phyloP scores from a whole-genome alignment of 768 basidiomycete species.

The Suillus paluster region DNA sequence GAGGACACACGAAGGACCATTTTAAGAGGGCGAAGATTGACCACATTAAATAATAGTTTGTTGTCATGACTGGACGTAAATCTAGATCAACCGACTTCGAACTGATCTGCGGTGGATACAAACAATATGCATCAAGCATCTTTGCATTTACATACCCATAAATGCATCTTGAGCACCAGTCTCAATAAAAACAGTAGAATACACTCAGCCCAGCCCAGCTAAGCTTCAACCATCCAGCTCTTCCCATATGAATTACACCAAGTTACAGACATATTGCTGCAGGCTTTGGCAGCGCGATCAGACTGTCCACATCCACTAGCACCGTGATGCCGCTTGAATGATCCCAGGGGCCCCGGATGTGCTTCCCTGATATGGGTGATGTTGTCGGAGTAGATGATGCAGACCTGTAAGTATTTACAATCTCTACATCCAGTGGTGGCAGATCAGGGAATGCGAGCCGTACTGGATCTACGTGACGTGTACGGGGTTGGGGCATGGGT shows the following conservation, averaged over 20 bases:
- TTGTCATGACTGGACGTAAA: not conserved
- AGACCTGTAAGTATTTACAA: conserved; percentile 20
- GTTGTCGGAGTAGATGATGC: conserved; percentile 16
- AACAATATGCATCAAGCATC: conserved; percentile 15
- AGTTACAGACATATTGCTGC: conserved; percentile 36
- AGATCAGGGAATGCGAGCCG: conserved; percentile 23
- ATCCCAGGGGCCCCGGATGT: conserved; percentile 61
- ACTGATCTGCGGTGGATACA: not conserved
- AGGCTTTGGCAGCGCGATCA: conserved; percentile 52
- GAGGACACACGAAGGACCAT: not conserved
- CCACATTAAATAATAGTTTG: too few relatives aligned
- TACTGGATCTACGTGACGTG: conserved; percentile 11
- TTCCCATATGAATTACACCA: not conserved
- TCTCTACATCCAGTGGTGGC: conserved; percentile 27
- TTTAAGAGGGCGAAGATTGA: conserved; percentile 1
- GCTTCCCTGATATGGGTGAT: conserved; percentile 23
- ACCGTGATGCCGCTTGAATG: conserved; percentile 50
- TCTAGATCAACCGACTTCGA: not conserved
- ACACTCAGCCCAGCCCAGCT: conserved; percentile 10
- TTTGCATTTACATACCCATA: conserved; percentile 7
- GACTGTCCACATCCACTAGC: conserved; percentile 48
- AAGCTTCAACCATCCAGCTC: conserved; percentile 1
- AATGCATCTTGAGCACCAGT: conserved; percentile 13
- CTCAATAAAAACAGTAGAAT: conserved; percentile 8
- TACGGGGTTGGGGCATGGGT: conserved; percentile 23